These are phyloP conservation scores for Irpex sp. DNA, from an alignment of 1,284 basidiomycete genomes.

Conservation along the genomic window DNA sequence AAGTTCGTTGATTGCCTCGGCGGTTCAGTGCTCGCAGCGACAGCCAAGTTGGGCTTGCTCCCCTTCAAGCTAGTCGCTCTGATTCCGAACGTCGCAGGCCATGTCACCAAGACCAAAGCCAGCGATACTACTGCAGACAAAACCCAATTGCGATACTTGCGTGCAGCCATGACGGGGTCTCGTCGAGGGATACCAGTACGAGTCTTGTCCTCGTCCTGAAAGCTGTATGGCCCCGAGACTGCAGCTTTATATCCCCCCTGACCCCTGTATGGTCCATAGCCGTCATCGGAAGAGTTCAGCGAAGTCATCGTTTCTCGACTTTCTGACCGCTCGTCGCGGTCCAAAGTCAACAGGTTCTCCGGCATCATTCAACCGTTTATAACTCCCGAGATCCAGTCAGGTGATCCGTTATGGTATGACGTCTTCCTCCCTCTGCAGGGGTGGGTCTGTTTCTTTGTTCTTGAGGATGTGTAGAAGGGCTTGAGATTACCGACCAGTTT, in stretches of 20 bases:
- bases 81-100: conserved; percentile 7
- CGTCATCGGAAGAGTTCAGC: neutral
- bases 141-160: conserved; percentile 11
- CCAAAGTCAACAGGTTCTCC: neutral
- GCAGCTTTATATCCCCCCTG: neutral
- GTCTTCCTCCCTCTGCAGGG: no score
- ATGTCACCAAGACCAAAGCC: conserved; percentile 9
- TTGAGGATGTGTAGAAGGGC: neutral
- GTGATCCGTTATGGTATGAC: neutral
- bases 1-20: conserved; percentile 27
- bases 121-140: conserved; percentile 11
- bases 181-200: neutral
- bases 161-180: conserved; percentile 4
- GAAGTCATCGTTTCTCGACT: neutral
- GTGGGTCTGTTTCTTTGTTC: neutral
- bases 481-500: no score
- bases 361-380: neutral
- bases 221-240: neutral
- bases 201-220: neutral
- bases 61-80: neutral
- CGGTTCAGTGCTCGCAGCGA: conserved; percentile 14
- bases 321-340: neutral
- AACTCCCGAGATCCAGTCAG: neutral
- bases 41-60: neutral
- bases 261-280: neutral